Evolutionary conservation across 495 filamentous ascomycete species (phyloP), one percentile per base, ranked within the genome.

Genomic region (Daldinia bambusicola): DNA sequence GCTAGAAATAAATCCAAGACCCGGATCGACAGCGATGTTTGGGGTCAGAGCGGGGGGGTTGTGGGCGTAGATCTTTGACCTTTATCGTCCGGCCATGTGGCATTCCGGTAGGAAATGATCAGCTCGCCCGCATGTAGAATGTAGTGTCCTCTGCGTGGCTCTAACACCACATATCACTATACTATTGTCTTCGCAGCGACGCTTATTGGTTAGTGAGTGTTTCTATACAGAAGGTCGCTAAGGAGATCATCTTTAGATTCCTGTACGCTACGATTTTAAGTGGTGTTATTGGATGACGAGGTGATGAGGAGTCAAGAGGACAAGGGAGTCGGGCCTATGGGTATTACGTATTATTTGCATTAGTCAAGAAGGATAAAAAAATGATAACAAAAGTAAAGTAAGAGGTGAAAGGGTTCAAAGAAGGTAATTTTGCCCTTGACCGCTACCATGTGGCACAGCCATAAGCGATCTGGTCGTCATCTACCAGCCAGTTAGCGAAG

Each of bases 401-500:
- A 60, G 45, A 41, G 26, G 26, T 14, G 12, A 20, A 45, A 48
- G 18, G 20, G 43, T 48, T 31, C 31, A 26, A 12, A 37, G 12
- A 52, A 16, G 45, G 16, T 9, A 34, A 67, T 26, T 58, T 32
- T 52, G 52, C 6, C 57, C n/a, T 45, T 13, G 52, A 51, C 45
- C 50, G 16, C 12, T 71, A 30, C 37, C 43, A 41, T 63, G 61
- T 41, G 53, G 51, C 66, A 30, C 59, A 26, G 16, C 13, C 14
- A 22, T 31, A 0, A 36, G 48, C 59, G 48, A 69, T 30, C 59
- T 14, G 32, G 56, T 73, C 70, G 66, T 73, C 70, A 73, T 63
- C 56, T 43, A 73, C 52, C 61, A 73, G 70, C 52, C 61, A 73
- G 70, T 45, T 55, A 62, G 45, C 31, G n/a, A 65, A 38, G 34